Base-by-base conservation (phyloP, 345 rosid species). In the Gossypium arboreum region DNA sequence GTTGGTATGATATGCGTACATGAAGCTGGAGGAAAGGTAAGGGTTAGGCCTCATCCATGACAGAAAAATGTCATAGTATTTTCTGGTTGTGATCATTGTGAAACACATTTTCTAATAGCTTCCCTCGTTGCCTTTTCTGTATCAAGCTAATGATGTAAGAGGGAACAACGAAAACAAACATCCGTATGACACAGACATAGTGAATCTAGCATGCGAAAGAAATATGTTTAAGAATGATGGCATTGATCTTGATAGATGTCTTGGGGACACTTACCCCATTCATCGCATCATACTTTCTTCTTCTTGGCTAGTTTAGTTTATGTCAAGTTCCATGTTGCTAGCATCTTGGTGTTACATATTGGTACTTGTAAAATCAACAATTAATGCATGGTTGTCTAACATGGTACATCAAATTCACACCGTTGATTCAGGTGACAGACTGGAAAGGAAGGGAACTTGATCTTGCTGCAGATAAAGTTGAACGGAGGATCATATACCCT, bases 11-110 rank as follows among this genome's bases (percentile, higher is more conserved):
- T 94, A 78, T 94, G 98, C 4, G 94, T 91, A 56, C 88, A 78
- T 75, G 98, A 94, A 86, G 97, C 98, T 0, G 97, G 94, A 71
- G 98, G 98, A 79, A 94, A 83, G 94, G 98, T 67, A 67, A 67
- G 34, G 7, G 29, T 22, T 67, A 67, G 27, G 22, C 29, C 15
- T 22, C 17, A 12, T 44, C 27, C 15, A 9, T 10, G 17, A 44
- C 52, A 11, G 52, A 11, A 65, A 18, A 18, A 10, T 65, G 25
- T 43, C 69, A 43, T 5, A 11, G 27, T 50, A 64, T 41, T 43
- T 43, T 65, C 27, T 43, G 24, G 29, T 65, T 12, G 51, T 66
- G 29, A 18, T 43, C 29, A 20, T 66, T 66, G 51, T 5, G 18
- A 50, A 55, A 70, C 16, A 9, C 16, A 8, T 50, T 51, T 71